phyloP scores from a whole-genome alignment of 2,329 filamentous ascomycete species.

The Aschersonia sp. region DNA sequence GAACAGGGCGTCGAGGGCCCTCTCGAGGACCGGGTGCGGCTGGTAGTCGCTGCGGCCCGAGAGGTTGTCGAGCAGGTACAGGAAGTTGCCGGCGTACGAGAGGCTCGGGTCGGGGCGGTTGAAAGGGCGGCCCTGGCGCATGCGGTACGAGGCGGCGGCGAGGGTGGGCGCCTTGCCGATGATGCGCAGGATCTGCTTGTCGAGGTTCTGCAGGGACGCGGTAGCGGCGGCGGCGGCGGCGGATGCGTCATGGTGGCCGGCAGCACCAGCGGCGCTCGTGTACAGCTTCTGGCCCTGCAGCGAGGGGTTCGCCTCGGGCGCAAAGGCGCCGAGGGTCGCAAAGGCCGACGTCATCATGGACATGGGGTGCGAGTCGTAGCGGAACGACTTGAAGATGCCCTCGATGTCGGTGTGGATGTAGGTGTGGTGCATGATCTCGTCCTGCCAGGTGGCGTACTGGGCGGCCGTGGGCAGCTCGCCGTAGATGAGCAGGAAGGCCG shows the following conservation, averaged over 20 bases:
- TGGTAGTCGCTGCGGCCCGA: conserved; percentile 26
- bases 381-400: conserved; percentile 34
- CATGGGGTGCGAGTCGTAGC: conserved; percentile 37
- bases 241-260: conserved; percentile 4
- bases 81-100: conserved; percentile 39
- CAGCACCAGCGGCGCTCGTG: conserved; percentile 7
- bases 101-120: conserved; percentile 30
- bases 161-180: conserved; percentile 36
- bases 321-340: conserved; percentile 32
- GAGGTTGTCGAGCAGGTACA: conserved; percentile 37
- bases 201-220: conserved; percentile 26
- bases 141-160: conserved; percentile 35
- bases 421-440: conserved; percentile 36
- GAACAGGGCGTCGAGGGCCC: conserved; percentile 36
- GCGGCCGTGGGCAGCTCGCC: conserved; percentile 30
- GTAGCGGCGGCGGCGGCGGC: conserved; percentile 25
- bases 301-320: conserved; percentile 34
- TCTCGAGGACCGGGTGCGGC: conserved; percentile 33
- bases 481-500: conserved; percentile 34
- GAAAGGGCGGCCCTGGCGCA: conserved; percentile 35
- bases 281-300: conserved; percentile 34
- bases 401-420: conserved; percentile 33
- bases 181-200: conserved; percentile 37
- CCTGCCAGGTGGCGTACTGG: conserved; percentile 26
- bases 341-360: conserved; percentile 35